These are phyloP conservation scores for Skeletonema grethae DNA, from an alignment of 108 stramenopile species.

Conservation along the genomic window DNA sequence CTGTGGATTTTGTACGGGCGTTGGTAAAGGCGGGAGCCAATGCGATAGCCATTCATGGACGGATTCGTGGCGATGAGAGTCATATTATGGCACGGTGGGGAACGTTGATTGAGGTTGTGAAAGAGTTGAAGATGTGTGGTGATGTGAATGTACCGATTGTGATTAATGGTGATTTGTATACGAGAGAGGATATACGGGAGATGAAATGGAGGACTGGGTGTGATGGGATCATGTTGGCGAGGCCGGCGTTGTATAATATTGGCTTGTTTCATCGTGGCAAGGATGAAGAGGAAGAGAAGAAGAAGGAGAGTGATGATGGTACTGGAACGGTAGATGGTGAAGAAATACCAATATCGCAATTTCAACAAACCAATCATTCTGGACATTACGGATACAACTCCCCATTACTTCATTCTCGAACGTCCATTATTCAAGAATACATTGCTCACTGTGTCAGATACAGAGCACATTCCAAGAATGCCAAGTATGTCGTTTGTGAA, in stretches of 20 bases:
- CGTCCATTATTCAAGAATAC: constrained; percentile 88
- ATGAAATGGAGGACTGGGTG: constrained; percentile 68
- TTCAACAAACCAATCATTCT: constrained; percentile 29
- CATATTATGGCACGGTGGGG: constrained; percentile 78
- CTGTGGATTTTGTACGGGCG: constrained; percentile 74
- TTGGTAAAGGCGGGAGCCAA: constrained; percentile 92
- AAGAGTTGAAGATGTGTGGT: constrained; percentile 39
- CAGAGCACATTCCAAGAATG: constrained; percentile 84
- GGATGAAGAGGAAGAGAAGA: neutral
- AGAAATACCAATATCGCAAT: constrained; percentile 22
- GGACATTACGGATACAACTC: constrained; percentile 57
- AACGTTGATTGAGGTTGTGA: constrained; percentile 76
- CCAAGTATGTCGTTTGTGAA: constrained; percentile 95
- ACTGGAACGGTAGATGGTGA: neutral
- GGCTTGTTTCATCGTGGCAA: constrained; percentile 67
- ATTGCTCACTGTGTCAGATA: constrained; percentile 72
- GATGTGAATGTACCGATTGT: constrained; percentile 66
- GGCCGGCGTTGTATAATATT: constrained; percentile 92
- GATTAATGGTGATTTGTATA: constrained; percentile 95
- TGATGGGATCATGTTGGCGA: constrained; percentile 90
- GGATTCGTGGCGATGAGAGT: constrained; percentile 69
- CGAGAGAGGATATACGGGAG: constrained; percentile 68
- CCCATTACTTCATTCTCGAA: constrained; percentile 67
- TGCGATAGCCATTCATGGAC: constrained; percentile 94
- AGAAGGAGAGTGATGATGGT: neutral